Evolutionary conservation across 2,329 filamentous ascomycete genomes (phyloP).

Genomic region (Bipolaris bicolor): DNA sequence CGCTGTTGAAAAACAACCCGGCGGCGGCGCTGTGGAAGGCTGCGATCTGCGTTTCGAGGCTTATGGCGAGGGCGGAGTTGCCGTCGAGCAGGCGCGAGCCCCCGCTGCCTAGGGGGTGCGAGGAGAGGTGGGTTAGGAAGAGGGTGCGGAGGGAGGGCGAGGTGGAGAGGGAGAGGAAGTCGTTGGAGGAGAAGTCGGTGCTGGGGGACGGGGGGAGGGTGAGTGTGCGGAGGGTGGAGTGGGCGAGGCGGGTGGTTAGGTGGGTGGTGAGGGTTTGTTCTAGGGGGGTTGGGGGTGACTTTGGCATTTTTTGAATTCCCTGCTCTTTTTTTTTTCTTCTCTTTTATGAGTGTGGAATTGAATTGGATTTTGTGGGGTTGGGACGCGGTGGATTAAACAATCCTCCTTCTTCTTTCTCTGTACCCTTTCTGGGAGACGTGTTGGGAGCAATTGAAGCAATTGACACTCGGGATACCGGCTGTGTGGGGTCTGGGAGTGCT

Average conservation of each 20-base stretch:
- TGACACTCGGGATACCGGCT: too few relatives aligned
- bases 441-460: too few relatives aligned
- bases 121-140: slow-evolving; percentile 64
- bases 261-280: slow-evolving; percentile 26
- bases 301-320: not conserved
- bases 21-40: slow-evolving; percentile 64
- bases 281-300: slow-evolving; percentile 10
- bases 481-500: too few relatives aligned
- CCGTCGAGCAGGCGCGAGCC: slow-evolving; percentile 70
- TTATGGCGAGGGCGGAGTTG: slow-evolving; percentile 65
- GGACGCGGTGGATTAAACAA: too few relatives aligned
- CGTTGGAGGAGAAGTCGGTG: slow-evolving; percentile 69
- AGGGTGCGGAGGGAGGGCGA: slow-evolving; percentile 34
- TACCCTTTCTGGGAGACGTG: too few relatives aligned
- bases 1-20: slow-evolving; percentile 66
- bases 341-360: not conserved
- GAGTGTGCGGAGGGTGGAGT: slow-evolving; percentile 42
- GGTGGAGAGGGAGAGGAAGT: slow-evolving; percentile 66
- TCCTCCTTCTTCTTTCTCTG: too few relatives aligned
- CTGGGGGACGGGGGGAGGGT: slow-evolving; percentile 39
- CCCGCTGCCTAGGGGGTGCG: slow-evolving; percentile 58
- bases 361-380: slow-evolving; percentile 2
- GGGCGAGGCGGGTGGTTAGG: slow-evolving; percentile 50
- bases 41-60: too few relatives aligned
- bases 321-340: slow-evolving; percentile 17